phyloP scores from a whole-genome alignment of 345 rosid species.

The Citrus trifoliata region DNA sequence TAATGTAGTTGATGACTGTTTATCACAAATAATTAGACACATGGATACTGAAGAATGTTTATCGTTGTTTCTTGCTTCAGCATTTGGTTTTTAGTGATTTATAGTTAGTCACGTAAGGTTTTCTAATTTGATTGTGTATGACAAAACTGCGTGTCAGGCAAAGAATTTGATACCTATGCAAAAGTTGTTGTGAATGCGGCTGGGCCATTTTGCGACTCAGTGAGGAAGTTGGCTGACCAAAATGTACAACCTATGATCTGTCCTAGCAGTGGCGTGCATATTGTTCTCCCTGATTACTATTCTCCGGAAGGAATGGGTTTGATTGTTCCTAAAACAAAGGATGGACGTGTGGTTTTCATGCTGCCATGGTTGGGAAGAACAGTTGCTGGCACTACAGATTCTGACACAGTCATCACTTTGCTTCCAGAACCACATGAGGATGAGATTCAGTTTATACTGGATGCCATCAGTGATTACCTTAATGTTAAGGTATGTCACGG shows the following conservation, averaged over 20 bases:
- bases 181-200: conserved; percentile 92
- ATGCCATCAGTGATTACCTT: conserved; percentile 91
- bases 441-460: conserved; percentile 95
- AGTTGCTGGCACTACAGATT: conserved; percentile 96
- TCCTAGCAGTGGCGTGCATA: conserved; percentile 97
- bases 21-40: not conserved
- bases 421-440: conserved; percentile 98
- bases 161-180: conserved; percentile 84
- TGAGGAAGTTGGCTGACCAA: conserved; percentile 78
- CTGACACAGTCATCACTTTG: conserved; percentile 65
- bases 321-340: conserved; percentile 99
- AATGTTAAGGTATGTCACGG: conserved; percentile 57
- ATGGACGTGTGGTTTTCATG: conserved; percentile 98
- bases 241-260: conserved; percentile 72
- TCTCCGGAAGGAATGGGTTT: conserved; percentile 99
- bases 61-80: conserved; percentile 5
- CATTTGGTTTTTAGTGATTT: not conserved
- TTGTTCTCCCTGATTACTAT: conserved; percentile 94
- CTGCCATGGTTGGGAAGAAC: conserved; percentile 99
- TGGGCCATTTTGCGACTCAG: conserved; percentile 91
- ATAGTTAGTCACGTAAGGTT: not conserved
- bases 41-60: not conserved
- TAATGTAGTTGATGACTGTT: not conserved
- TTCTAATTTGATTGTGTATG: not conserved
- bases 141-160: conserved; percentile 39